phyloP scores from a whole-genome alignment of 1,284 basidiomycete genomes.

The Entoloma clypeatum region DNA sequence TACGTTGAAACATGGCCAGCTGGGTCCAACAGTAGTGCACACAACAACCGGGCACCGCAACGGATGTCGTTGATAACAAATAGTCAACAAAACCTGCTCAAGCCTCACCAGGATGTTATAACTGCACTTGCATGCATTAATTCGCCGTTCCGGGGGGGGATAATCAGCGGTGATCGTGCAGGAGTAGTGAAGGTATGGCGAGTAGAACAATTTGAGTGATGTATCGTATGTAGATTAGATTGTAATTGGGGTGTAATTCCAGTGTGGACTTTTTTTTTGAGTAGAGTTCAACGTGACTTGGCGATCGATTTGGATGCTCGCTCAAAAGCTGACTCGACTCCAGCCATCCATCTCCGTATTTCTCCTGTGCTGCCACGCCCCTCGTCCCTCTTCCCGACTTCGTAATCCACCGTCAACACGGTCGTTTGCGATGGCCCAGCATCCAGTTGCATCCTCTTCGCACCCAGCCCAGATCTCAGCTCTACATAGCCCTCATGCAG shows the following conservation, averaged over 20 bases:
- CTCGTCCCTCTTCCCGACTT: constrained; percentile 14
- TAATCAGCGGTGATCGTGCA: constrained; percentile 81
- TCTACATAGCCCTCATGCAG: constrained; percentile 31
- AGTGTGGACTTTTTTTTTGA: constrained; percentile 5
- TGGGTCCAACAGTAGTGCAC: constrained; percentile 38
- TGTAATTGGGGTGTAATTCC: constrained; percentile 3
- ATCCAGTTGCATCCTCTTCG: constrained; percentile 38
- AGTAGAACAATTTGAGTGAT: constrained; percentile 45
- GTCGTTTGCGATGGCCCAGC: constrained; percentile 32
- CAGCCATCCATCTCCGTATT: constrained; percentile 27
- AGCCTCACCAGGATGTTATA: constrained; percentile 80
- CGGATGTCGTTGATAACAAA: constrained; percentile 74
- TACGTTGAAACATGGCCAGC: constrained; percentile 65
- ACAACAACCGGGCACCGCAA: constrained; percentile 64
- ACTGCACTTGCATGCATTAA: constrained; percentile 80
- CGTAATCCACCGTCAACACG: constrained; percentile 17
- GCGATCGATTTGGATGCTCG: constrained; percentile 37
- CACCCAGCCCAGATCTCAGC: constrained; percentile 37
- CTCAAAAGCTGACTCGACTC: constrained; percentile 32
- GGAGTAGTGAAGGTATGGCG: constrained; percentile 84
- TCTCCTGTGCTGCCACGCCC: constrained; percentile 21
- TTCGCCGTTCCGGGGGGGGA: constrained; percentile 80
- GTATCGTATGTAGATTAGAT: constrained; percentile 3
- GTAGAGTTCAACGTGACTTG: constrained; percentile 29
- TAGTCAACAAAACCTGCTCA: constrained; percentile 75